These are phyloP conservation scores for Ambrosiella beaveri DNA, from an alignment of 2,329 filamentous ascomycete genomes.

Conservation along the genomic window DNA sequence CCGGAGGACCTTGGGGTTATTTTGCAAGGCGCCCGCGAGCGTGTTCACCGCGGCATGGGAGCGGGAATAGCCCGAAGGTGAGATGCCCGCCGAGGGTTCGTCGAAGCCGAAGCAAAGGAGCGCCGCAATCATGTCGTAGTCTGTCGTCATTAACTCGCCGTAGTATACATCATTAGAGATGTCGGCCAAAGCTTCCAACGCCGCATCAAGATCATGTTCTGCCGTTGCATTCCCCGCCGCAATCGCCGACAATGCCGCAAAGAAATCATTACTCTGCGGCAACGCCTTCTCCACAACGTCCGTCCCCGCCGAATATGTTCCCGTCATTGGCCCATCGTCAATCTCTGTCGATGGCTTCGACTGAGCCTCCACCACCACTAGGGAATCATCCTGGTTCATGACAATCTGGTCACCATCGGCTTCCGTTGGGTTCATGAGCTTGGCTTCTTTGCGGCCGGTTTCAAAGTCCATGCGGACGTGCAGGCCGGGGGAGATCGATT, in stretches of 20 bases:
- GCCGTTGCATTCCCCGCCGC: constrained; percentile 27
- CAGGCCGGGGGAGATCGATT: constrained; percentile 46
- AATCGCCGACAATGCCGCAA: constrained; percentile 27
- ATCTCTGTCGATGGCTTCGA: constrained; percentile 19
- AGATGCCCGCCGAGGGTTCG: constrained; percentile 15
- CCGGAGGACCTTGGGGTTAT: constrained; percentile 44
- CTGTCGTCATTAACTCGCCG: constrained; percentile 43
- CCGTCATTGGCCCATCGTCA: constrained; percentile 28
- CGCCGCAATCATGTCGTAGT: constrained; percentile 33
- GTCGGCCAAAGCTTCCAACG: constrained; percentile 42
- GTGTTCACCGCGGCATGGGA: constrained; percentile 39
- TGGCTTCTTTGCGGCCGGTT: constrained; percentile 47
- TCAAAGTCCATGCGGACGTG: constrained; percentile 49
- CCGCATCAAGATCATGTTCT: constrained; percentile 26
- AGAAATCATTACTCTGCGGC: constrained; percentile 22
- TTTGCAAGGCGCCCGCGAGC: constrained; percentile 41
- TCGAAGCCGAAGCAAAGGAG: constrained; percentile 38
- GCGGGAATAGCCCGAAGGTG: constrained; percentile 19
- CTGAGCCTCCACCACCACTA: constrained; percentile 33
- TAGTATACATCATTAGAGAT: constrained; percentile 54
- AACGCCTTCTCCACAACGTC: constrained; percentile 8
- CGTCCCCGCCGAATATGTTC: constrained; percentile 27
- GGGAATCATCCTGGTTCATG: constrained; percentile 26
- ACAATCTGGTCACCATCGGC: constrained; percentile 32
- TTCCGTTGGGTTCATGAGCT: constrained; percentile 47